phyloP scores from a whole-genome alignment of 2,329 filamentous ascomycete species.

The Dothistroma septosporum region DNA sequence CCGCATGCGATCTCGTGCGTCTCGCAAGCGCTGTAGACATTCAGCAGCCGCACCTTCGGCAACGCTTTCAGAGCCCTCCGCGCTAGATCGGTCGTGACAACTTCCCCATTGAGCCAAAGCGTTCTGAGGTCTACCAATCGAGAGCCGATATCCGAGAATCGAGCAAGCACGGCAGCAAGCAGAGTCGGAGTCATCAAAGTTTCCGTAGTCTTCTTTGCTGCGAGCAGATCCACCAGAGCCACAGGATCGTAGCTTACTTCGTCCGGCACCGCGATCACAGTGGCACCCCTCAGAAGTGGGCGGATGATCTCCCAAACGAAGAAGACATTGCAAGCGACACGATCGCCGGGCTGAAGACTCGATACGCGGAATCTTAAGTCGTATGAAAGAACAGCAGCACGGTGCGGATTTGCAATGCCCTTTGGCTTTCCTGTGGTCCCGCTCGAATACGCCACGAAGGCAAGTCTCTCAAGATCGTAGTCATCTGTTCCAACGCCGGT shows the following conservation, averaged over 20 bases:
- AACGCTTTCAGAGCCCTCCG: constrained; percentile 64
- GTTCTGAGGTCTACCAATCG: constrained; percentile 64
- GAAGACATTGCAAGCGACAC: constrained; percentile 84
- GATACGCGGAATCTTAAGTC: constrained; percentile 66
- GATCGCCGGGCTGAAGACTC: constrained; percentile 66
- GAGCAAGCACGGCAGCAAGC: constrained; percentile 66
- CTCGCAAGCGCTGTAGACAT: constrained; percentile 78
- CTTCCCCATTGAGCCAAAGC: constrained; percentile 77
- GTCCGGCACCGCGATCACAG: constrained; percentile 70
- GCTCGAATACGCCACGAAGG: constrained; percentile 77
- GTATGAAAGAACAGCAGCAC: constrained; percentile 69
- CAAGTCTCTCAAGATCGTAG: constrained; percentile 67
- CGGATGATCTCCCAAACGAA: constrained; percentile 83
- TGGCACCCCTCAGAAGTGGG: constrained; percentile 70
- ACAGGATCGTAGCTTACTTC: constrained; percentile 73
- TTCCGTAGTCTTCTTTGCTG: constrained; percentile 65
- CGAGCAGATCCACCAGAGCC: constrained; percentile 66
- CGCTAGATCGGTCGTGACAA: constrained; percentile 73
- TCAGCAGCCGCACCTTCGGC: constrained; percentile 66
- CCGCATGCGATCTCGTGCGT: constrained; percentile 77
- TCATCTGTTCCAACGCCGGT: constrained; percentile 48
- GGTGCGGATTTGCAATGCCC: constrained; percentile 69
- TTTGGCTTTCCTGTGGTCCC: constrained; percentile 77
- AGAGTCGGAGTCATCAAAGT: constrained; percentile 81
- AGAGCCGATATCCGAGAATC: constrained; percentile 61